These are phyloP conservation scores for Rubus parviflorus DNA, from an alignment of 306 rosid genomes.

Conservation along the genomic window DNA sequence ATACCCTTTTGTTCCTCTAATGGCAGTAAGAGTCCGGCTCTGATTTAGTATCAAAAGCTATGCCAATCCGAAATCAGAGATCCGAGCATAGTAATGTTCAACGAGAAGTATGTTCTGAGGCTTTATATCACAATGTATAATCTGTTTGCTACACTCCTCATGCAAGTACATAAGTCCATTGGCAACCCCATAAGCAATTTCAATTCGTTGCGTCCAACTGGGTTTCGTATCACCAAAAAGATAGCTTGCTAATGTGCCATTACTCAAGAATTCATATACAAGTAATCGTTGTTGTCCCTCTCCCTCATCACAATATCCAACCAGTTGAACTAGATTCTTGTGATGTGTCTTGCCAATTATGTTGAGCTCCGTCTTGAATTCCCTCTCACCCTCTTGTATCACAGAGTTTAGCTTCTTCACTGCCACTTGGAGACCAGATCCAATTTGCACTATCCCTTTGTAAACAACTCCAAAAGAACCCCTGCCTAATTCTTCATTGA, in stretches of 20 bases:
- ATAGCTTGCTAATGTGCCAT: slow-evolving; percentile 33
- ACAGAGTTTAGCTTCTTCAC: slow-evolving; percentile 28
- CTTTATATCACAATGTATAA: slow-evolving; percentile 41
- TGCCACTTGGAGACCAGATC: slow-evolving; percentile 5
- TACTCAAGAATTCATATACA: no score
- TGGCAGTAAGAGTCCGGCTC: slow-evolving; percentile 15
- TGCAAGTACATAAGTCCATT: slow-evolving; percentile 31
- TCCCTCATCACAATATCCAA: slow-evolving; percentile 43
- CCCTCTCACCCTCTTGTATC: slow-evolving; percentile 21
- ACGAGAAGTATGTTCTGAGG: slow-evolving; percentile 46
- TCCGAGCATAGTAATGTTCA: slow-evolving; percentile 27
- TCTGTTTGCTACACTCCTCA: slow-evolving; percentile 37
- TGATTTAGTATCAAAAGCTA: slow-evolving; percentile 34
- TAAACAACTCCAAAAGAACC: slow-evolving; percentile 40
- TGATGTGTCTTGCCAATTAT: slow-evolving; percentile 41
- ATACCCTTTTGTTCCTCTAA: slow-evolving; percentile 38
- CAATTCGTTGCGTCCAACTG: slow-evolving; percentile 32
- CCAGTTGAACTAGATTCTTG: slow-evolving; percentile 33
- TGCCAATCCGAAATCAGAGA: slow-evolving; percentile 39
- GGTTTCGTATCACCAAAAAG: slow-evolving; percentile 29
- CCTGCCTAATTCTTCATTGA: slow-evolving; percentile 33
- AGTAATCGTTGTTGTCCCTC: slow-evolving; percentile 27
- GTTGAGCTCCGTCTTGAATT: slow-evolving; percentile 35
- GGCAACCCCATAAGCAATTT: slow-evolving; percentile 32
- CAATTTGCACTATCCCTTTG: slow-evolving; percentile 15